Base-by-base conservation (phyloP, 345 rosid species). In the Melastoma malabathricum region DNA sequence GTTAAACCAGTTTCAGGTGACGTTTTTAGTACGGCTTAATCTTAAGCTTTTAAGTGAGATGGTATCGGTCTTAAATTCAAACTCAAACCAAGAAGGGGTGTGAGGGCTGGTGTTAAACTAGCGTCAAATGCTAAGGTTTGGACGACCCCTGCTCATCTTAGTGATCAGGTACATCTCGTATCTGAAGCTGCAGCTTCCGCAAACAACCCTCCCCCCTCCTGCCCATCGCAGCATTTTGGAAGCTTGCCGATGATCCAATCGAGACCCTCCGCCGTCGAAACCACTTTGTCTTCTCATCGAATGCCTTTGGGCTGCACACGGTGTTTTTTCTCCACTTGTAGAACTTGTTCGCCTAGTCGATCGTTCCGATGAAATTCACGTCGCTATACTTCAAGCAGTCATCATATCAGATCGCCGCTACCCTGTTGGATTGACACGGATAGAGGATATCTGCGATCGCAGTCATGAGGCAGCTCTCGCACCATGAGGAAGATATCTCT, bases 81-180 rank as follows among this genome's bases (percentile, higher is more conserved):
- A n/a, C n/a, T n/a, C n/a, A n/a, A n/a, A n/a, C n/a, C n/a, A n/a
- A n/a, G n/a, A n/a, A n/a, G n/a, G n/a, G n/a, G n/a, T n/a, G n/a
- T n/a, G n/a, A n/a, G n/a, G n/a, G n/a, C n/a, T n/a, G n/a, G n/a
- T n/a, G n/a, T n/a, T n/a, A n/a, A n/a, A n/a, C n/a, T n/a, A n/a
- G n/a, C n/a, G n/a, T n/a, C n/a, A n/a, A n/a, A n/a, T n/a, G n/a
- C n/a, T n/a, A n/a, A n/a, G n/a, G n/a, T n/a, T n/a, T n/a, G n/a
- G n/a, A n/a, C n/a, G n/a, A n/a, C n/a, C n/a, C n/a, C n/a, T n/a
- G n/a, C n/a, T n/a, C n/a, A n/a, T n/a, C n/a, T n/a, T n/a, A n/a
- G n/a, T n/a, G n/a, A n/a, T n/a, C n/a, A 75, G 73, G 60, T 74
- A 70, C 25, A 70, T 74, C 68, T 74, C 75, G 34, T 67, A 74